Base-by-base conservation (phyloP, 2,329 filamentous ascomycete species). In the Fusarium verrucosum region DNA sequence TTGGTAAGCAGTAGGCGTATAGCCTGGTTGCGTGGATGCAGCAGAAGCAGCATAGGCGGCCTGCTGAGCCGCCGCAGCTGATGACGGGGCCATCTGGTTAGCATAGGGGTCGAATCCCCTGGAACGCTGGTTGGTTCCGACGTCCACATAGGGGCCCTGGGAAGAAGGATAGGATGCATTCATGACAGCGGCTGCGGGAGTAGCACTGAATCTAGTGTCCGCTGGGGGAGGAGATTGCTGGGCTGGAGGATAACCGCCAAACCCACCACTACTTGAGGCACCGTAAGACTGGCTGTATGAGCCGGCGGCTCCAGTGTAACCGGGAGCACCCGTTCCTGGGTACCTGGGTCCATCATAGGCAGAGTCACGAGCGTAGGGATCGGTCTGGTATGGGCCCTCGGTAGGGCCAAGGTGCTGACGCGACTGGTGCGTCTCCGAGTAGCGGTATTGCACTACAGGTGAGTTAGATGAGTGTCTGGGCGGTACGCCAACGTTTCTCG, bases 381-480 rank as follows among this genome's bases (percentile, higher is more conserved):
- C 76, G 60, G 70, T 53, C 54, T 70, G 71, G 58, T 74, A 77
- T 25, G 74, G 73, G 71, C 68, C 72, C 70, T 76, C 74, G 47
- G 81, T 81, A 35, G 81, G 81, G 54, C 81, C 81, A 66, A 79
- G 79, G 62, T 83, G 78, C 69, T 83, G 81, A 52, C 81, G 79
- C 59, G 80, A 78, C 69, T 79, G 77, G 51, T 79, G 77, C 38
- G 81, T 83, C 76, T 84, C 79, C 62, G 83, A 85, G 73, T 85
- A 81, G 75, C 82, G 82, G 72, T 85, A 85, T 75, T 83, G 82
- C 73, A 80, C 84, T 87, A 79, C 73, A 75, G 80, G 80, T 74
- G 82, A 83, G 84, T 87, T 86, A 87, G 85, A 86, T 77, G 75
- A 72, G 53, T 76, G 78, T 82, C 80, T 83, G 75, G 79, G 77